Evolutionary conservation across 2,329 filamentous ascomycete species (phyloP), one percentile per base, ranked within the genome.

Genomic region (Stagonosporopsis cucurbitacearum): DNA sequence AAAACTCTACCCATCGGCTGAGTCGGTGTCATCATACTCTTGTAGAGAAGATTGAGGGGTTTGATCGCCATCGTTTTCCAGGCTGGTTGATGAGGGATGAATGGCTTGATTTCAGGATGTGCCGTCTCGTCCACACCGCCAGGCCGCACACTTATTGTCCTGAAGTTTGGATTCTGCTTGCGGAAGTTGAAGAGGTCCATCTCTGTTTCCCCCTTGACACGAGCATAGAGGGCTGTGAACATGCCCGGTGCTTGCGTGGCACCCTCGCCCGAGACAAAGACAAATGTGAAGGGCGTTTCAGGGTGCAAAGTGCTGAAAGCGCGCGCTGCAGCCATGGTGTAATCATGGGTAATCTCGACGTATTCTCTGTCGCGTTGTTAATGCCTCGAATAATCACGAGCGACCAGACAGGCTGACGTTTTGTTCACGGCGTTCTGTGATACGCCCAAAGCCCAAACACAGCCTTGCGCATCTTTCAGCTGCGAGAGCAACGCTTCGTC

Each of bases 361-460:
- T 92, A 92, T 44, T 89, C 82, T 12, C 79, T 80, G 26, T n/a
- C 3, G 12, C 15, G 11, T 3, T n/a, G 33, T 52, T n/a, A 52
- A 32, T 13, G 28, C 6, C 4, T 20, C 12, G 9, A n/a, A n/a
- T n/a, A n/a, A n/a, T n/a, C 22, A 20, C 13, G 11, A 32, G 15
- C 22, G 22, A 6, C 15, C n/a, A 26, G 11, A 6, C 7, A 40
- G 17, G 3, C 52, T 25, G 20, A 55, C 82, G 88, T 84, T 57
- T 84, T 85, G 53, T 69, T 69, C 7, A 90, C 87, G 36, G 81
- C 76, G 11, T 73, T 84, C 65, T 87, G 83, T 58, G 83, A 86
- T 43, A 87, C 85, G 0, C 90, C 89, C 69, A 88, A 79, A 0
- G 90, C 89, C 90, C 90, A 93, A 1, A 92, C 86, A 56, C 86